Percentiles rank a stretch among this genome's conserved stretches.
These are phyloP conservation scores for Trichodelitschia bisporula DNA, from an alignment of 495 filamentous ascomycete genomes.

Conservation along the genomic window DNA sequence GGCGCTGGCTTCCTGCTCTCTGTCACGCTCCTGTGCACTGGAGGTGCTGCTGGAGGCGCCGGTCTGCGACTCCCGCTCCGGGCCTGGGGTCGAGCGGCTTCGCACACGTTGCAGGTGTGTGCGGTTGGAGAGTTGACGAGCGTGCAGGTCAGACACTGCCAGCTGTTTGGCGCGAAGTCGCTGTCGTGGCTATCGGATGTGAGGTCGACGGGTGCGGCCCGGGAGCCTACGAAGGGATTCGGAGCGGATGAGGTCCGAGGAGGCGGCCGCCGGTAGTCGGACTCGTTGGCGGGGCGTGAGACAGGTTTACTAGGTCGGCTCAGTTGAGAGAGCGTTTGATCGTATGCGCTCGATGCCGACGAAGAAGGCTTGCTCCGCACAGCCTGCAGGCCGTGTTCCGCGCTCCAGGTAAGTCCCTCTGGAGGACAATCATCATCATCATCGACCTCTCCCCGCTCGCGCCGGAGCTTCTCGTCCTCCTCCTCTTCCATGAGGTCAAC, in stretches of 20 bases:
- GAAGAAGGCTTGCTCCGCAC: neutral
- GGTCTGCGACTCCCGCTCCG: conserved; percentile 1
- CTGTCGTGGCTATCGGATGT: conserved; percentile 1
- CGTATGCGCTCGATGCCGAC: neutral
- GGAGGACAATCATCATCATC: conserved; percentile 31
- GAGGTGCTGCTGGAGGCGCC: conserved; percentile 5
- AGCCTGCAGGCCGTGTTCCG: conserved; percentile 1
- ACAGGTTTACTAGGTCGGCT: conserved; percentile 6
- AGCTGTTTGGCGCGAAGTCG: conserved; percentile 19
- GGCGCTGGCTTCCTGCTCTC: too few relatives aligned
- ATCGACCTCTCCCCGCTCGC: conserved; percentile 13
- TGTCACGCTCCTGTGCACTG: conserved; percentile 5
- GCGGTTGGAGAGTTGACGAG: conserved; percentile 50
- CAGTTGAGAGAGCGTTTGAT: neutral
- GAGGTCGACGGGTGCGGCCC: conserved; percentile 1
- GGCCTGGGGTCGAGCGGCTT: conserved; percentile 29
- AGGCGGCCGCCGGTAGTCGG: conserved; percentile 4
- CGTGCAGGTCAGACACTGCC: conserved; percentile 63
- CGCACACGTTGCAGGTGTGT: conserved; percentile 60
- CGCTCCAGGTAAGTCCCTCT: conserved; percentile 12
- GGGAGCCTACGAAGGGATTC: too few relatives aligned
- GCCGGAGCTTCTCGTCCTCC: conserved; percentile 47
- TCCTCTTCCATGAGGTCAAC: conserved; percentile 73
- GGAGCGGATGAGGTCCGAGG: conserved; percentile 1
- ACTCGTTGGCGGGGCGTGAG: conserved; percentile 11